Evolutionary conservation across 2,329 filamentous ascomycete genomes (phyloP).

Genomic region (Colletotrichum musae): DNA sequence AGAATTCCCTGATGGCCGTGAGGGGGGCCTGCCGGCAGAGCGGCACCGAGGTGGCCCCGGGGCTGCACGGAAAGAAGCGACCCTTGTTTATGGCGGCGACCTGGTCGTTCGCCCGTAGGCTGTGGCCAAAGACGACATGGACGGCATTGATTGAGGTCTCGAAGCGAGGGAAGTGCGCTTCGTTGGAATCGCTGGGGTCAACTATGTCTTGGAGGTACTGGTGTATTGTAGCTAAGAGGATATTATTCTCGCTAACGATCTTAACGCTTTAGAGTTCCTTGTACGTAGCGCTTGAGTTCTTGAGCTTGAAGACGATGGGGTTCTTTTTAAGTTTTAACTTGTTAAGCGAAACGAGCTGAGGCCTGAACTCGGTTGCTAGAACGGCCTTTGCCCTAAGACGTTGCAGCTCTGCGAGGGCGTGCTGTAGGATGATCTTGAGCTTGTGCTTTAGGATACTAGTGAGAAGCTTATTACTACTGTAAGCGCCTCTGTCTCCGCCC

Average conservation of each 20-base stretch:
- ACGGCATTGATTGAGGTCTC: slow-evolving; percentile 64
- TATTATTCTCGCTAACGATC: slow-evolving; percentile 56
- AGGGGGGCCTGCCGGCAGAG: slow-evolving; percentile 51
- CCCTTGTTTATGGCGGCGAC: slow-evolving; percentile 60
- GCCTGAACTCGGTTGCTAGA: slow-evolving; percentile 66
- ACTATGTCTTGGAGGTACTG: slow-evolving; percentile 60
- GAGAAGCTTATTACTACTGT: not conserved
- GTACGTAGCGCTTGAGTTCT: slow-evolving; percentile 48
- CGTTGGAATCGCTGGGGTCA: slow-evolving; percentile 50
- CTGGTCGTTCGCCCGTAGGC: slow-evolving; percentile 53
- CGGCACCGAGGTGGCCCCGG: slow-evolving; percentile 44
- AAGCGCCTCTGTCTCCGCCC: slow-evolving; percentile 40
- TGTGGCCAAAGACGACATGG: slow-evolving; percentile 65
- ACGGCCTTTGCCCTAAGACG: slow-evolving; percentile 47
- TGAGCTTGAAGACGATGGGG: slow-evolving; percentile 53
- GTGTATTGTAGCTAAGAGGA: slow-evolving; percentile 57
- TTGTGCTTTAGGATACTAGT: slow-evolving; percentile 58
- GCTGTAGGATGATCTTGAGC: slow-evolving; percentile 57
- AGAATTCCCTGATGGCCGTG: slow-evolving; percentile 65
- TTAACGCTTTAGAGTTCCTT: slow-evolving; percentile 56
- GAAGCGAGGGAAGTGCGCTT: slow-evolving; percentile 62
- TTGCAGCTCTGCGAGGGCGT: slow-evolving; percentile 53
- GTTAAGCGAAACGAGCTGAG: slow-evolving; percentile 58
- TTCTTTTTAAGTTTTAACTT: slow-evolving; percentile 53
- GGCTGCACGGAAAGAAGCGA: slow-evolving; percentile 63